A percentile compares a stretch with the other conserved stretches of the same genome.
These are phyloP conservation scores for Phytopythium oedochilum DNA, from an alignment of 352 stramenopile species.

Conservation along the genomic window DNA sequence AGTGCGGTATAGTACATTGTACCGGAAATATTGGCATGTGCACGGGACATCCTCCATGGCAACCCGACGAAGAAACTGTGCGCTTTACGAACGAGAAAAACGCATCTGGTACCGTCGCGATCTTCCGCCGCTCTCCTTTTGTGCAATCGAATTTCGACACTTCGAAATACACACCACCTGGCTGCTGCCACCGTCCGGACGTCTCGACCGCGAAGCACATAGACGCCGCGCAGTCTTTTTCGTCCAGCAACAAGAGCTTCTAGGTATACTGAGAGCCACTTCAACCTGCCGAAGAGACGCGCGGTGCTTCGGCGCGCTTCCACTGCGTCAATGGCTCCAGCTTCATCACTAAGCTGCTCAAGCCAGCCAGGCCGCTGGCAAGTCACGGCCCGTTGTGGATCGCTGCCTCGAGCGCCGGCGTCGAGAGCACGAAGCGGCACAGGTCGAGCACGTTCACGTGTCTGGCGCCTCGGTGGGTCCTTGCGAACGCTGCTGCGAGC, in stretches of 20 bases:
- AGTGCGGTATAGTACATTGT: no score
- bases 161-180: background rate
- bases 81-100: background rate
- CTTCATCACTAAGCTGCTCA: no score
- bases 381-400: background rate
- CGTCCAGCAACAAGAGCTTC: no score
- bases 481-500: constrained; percentile 19
- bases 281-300: no score
- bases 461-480: constrained; percentile 26
- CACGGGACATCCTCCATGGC: background rate
- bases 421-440: constrained; percentile 39
- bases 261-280: no score
- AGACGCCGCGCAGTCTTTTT: background rate
- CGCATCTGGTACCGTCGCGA: no score
- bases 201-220: background rate
- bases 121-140: background rate
- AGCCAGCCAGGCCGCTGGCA: no score
- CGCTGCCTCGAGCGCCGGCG: constrained; percentile 16
- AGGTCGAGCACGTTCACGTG: constrained; percentile 68
- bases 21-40: no score
- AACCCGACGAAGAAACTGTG: background rate
- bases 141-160: background rate
- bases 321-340: no score
- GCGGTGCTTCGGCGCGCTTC: no score
- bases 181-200: background rate